Evolutionary conservation across 345 rosid genomes (phyloP).

Genomic region (Citrus sp.): DNA sequence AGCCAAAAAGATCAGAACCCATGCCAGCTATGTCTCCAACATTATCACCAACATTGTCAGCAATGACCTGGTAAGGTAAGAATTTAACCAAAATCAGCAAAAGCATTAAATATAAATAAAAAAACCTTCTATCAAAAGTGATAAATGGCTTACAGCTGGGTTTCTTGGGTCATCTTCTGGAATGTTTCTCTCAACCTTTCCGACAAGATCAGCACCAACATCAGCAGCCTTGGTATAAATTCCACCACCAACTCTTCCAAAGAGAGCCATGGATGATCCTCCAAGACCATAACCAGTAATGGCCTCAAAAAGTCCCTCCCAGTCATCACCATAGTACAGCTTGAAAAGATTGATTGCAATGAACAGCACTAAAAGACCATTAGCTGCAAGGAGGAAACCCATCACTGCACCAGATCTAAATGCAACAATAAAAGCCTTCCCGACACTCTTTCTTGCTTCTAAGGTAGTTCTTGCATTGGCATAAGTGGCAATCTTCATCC

Average conservation of each 20-base stretch:
- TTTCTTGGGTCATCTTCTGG: constrained; percentile 78
- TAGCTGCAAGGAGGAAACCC: constrained; percentile 78
- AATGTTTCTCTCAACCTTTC: constrained; percentile 72
- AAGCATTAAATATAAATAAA: not conserved
- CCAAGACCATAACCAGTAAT: constrained; percentile 79
- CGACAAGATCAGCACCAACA: constrained; percentile 81
- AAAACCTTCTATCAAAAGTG: not conserved
- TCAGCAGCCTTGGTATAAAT: constrained; percentile 76
- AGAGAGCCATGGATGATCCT: constrained; percentile 81
- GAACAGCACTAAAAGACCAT: constrained; percentile 67
- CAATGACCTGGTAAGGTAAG: constrained; percentile 49
- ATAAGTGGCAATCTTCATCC: constrained; percentile 53
- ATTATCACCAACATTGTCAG: constrained; percentile 74
- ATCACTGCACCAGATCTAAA: constrained; percentile 79
- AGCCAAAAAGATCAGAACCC: constrained; percentile 83
- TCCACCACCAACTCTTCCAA: constrained; percentile 79
- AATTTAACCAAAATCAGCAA: not conserved
- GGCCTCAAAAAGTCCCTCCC: constrained; percentile 78
- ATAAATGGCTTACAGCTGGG: constrained; percentile 56
- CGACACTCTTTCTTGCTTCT: constrained; percentile 51
- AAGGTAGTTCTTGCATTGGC: constrained; percentile 50
- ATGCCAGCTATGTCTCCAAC: constrained; percentile 81
- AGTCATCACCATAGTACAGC: constrained; percentile 66
- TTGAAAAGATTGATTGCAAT: constrained; percentile 58
- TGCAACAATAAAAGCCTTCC: constrained; percentile 43